Conservation (phyloP, 1,139 yeast species). For the Torulaspora globosa region DNA sequence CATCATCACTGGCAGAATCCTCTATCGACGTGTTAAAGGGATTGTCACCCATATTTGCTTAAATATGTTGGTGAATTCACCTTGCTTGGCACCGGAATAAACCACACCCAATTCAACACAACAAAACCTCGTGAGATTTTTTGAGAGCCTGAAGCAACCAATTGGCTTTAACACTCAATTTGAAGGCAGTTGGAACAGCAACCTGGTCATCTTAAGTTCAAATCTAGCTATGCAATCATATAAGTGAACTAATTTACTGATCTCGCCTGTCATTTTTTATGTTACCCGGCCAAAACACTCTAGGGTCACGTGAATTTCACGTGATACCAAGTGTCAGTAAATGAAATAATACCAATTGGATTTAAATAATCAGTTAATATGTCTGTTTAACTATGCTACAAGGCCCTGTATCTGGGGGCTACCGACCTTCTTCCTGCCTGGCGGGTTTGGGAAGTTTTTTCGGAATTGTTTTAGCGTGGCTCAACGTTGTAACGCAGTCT, state of each 20-base stretch:
- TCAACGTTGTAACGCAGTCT: slow-evolving; percentile 80
- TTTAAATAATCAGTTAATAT: neutral
- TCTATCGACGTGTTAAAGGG: slow-evolving; percentile 31
- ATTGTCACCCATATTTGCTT: slow-evolving; percentile 29
- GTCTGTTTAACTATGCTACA: neutral
- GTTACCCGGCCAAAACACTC: too few species aligned
- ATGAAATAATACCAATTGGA: neutral
- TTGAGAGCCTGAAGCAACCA: neutral
- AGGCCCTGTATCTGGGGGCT: neutral
- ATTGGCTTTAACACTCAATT: neutral
- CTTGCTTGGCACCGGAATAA: neutral
- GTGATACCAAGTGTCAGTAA: neutral
- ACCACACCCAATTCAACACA: neutral
- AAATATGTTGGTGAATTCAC: neutral
- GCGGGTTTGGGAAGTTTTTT: neutral
- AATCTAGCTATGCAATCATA: too few species aligned
- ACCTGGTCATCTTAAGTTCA: too few species aligned
- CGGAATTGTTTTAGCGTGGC: slow-evolving; percentile 37
- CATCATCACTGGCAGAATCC: slow-evolving; percentile 15
- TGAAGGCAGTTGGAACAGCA: neutral
- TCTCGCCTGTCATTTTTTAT: too few species aligned
- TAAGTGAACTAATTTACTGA: too few species aligned
- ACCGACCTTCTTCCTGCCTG: neutral
- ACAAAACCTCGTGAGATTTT: neutral
- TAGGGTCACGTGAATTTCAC: neutral